Percentiles rank a stretch among this genome's conserved stretches.
Conservation (phyloP, 2,329 filamentous ascomycete genomes). For the Diplodia mutila region DNA sequence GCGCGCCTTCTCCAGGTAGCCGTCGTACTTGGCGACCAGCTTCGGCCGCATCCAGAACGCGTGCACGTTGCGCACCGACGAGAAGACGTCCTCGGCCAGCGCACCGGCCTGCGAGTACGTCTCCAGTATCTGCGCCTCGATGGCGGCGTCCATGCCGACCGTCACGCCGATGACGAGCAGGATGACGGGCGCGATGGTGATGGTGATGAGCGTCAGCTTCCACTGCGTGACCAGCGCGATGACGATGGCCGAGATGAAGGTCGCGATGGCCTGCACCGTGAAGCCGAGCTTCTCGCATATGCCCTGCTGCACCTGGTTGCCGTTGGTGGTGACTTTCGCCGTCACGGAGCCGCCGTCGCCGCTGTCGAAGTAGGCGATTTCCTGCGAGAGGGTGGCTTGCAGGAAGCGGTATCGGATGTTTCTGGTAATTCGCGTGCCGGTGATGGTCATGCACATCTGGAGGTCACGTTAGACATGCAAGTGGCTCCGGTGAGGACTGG, state of each 20-base stretch:
- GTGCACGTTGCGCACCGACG: slow-evolving; percentile 54
- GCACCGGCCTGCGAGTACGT: slow-evolving; percentile 51
- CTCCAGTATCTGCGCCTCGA: slow-evolving; percentile 42
- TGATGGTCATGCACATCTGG: slow-evolving; percentile 69
- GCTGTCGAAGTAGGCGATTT: slow-evolving; percentile 69
- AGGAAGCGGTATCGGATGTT: slow-evolving; percentile 60
- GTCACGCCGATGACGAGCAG: slow-evolving; percentile 37
- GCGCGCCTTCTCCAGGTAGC: slow-evolving; percentile 48
- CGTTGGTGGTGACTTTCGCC: slow-evolving; percentile 90
- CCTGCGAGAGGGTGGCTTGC: slow-evolving; percentile 64
- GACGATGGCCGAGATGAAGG: slow-evolving; percentile 78
- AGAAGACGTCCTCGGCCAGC: slow-evolving; percentile 56
- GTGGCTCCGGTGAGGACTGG: neutral
- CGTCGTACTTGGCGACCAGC: slow-evolving; percentile 50
- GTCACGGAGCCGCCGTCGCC: slow-evolving; percentile 73
- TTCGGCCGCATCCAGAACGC: slow-evolving; percentile 50
- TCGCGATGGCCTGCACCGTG: slow-evolving; percentile 63
- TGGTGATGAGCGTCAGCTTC: slow-evolving; percentile 20
- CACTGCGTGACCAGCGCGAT: slow-evolving; percentile 14
- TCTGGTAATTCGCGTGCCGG: slow-evolving; percentile 47
- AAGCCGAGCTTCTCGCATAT: slow-evolving; percentile 63
- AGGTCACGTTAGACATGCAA: neutral
- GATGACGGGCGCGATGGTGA: slow-evolving; percentile 26
- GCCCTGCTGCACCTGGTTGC: slow-evolving; percentile 89
- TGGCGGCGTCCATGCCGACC: slow-evolving; percentile 41